Evolutionary conservation across 1,139 yeast species (phyloP), one percentile per base, ranked within the genome.

Genomic region (Hyphopichia khmerensis): DNA sequence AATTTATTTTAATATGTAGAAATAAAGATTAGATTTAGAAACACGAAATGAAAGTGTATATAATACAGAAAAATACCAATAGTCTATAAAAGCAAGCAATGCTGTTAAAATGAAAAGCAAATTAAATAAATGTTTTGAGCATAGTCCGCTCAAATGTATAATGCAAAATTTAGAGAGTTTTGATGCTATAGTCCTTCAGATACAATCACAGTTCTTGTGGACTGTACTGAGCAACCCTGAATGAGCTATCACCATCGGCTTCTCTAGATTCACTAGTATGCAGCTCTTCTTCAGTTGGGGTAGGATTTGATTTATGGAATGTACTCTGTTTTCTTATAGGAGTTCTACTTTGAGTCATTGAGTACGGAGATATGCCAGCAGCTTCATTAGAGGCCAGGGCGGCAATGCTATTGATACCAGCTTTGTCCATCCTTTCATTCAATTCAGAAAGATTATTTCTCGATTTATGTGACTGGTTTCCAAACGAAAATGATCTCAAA

Each of bases 361-460:
- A 38, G 18, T 33, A 38, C 5, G 33, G 23, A 6, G 40, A 17
- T 4, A 33, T 27, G 4, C 60, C 61, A 5, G 61, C 60, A 4
- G 50, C 55, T 29, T 48, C 51, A 38, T 56, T 53, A 18, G 61
- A 51, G 23, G 51, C 51, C 4, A 40, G 40, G 40, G 50, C 50
- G 4, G 55, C 52, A 17, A 40, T 43, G 16, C 43, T 43, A 11
- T 52, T 43, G 8, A 58, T 46, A 7, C 59, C 58, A 3, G 60
- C 62, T 30, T 39, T 40, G 3, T 24, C 30, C 55, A 53, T 49
- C 29, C 55, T 39, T 11, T 43, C 42, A 35, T 48, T 42, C 23
- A 56, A 44, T 2, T 57, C 53, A 10, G 24, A 11, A 9, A 31
- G 31, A 31, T 31, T 23, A 16, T 37, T 29, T 16, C 15, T 26